Conservation (phyloP, 495 filamentous ascomycete genomes). For the Daldinia concentrica region DNA sequence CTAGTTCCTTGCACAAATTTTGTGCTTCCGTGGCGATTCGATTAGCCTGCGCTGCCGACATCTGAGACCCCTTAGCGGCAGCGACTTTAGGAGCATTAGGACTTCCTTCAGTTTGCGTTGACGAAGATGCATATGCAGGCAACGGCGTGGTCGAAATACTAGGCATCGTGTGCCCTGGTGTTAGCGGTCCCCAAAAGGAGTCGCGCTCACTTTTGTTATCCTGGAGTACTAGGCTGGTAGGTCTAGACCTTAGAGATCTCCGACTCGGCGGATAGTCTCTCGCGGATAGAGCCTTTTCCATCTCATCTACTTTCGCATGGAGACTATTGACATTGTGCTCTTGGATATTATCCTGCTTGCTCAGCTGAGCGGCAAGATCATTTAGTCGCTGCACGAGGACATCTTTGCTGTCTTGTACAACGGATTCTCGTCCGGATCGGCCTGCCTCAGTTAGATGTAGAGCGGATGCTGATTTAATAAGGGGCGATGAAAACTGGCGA, state of each 20-base stretch:
- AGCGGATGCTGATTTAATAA: slow-evolving; percentile 35
- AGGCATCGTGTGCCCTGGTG: slow-evolving; percentile 30
- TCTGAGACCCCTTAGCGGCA: slow-evolving; percentile 8
- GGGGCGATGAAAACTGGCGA: slow-evolving; percentile 42
- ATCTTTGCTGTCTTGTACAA: slow-evolving; percentile 57
- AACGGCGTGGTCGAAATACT: slow-evolving; percentile 32
- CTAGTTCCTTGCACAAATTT: slow-evolving; percentile 51
- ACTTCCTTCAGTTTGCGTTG: slow-evolving; percentile 21
- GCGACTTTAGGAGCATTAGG: neutral
- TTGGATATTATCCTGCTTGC: slow-evolving; percentile 33
- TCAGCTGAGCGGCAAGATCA: slow-evolving; percentile 55
- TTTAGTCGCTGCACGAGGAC: slow-evolving; percentile 60
- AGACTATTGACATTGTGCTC: slow-evolving; percentile 49
- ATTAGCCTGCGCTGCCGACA: slow-evolving; percentile 42
- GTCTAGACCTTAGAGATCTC: slow-evolving; percentile 31
- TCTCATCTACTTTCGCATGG: slow-evolving; percentile 57
- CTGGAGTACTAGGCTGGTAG: slow-evolving; percentile 25
- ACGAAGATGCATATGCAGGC: slow-evolving; percentile 24
- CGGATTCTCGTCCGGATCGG: slow-evolving; percentile 29
- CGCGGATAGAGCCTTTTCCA: slow-evolving; percentile 51
- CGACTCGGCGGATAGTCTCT: slow-evolving; percentile 25
- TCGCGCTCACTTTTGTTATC: slow-evolving; percentile 20
- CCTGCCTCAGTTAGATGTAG: slow-evolving; percentile 28
- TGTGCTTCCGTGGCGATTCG: slow-evolving; percentile 54
- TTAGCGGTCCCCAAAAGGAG: slow-evolving; percentile 36